phyloP scores from a whole-genome alignment of 2,329 filamentous ascomycete genomes.

The Colletotrichum camelliae region DNA sequence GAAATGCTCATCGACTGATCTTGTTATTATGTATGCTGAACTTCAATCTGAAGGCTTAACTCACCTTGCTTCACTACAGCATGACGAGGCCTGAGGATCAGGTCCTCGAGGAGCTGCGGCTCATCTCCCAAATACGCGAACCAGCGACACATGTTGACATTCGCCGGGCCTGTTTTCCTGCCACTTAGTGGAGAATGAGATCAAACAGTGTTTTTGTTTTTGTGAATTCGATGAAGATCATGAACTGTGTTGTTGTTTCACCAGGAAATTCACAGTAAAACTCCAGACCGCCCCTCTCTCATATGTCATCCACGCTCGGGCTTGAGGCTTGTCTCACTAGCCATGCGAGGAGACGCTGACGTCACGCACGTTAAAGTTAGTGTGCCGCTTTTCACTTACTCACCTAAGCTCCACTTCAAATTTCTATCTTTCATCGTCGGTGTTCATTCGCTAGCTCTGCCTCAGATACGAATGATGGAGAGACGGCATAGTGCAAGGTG shows the following conservation, averaged over 20 bases:
- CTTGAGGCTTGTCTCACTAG: background rate
- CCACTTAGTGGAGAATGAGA: accelerated
- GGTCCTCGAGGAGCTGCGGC: conserved; percentile 8
- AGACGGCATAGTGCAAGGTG: background rate
- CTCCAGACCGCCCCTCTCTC: background rate
- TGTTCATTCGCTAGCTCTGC: accelerated
- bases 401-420: background rate
- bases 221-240: background rate
- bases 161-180: background rate
- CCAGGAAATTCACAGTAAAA: accelerated
- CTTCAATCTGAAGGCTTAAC: background rate
- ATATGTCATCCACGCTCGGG: background rate
- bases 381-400: background rate
- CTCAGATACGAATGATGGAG: background rate
- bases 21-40: background rate
- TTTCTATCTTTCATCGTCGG: background rate
- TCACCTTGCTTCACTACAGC: conserved; percentile 15
- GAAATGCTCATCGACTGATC: conserved; percentile 10
- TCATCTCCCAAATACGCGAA: conserved; percentile 12
- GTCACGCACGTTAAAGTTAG: background rate
- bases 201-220: accelerated
- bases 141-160: conserved; percentile 5
- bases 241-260: background rate
- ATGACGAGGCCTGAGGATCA: conserved; percentile 7
- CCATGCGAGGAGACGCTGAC: background rate